Conservation (phyloP, 495 filamentous ascomycete genomes). For the Penicillium psychrofluorescens region DNA sequence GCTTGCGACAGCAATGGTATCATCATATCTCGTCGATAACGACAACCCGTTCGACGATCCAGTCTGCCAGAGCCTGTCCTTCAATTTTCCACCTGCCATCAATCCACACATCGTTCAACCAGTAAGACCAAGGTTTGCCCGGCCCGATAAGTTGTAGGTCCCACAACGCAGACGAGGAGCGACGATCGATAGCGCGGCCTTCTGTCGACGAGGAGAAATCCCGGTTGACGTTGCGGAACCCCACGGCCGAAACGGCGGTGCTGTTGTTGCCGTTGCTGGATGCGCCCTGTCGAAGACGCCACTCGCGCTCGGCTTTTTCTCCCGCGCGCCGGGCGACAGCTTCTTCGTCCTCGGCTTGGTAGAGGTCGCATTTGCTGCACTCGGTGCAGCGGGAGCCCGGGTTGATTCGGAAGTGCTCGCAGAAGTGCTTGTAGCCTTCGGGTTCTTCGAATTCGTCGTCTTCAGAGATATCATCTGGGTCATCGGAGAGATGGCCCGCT, state of each 20-base stretch:
- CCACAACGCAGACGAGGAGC: slow-evolving; percentile 5
- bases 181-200: slow-evolving; percentile 1
- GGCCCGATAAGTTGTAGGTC: slow-evolving; percentile 7
- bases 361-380: slow-evolving; percentile 86
- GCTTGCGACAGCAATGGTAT: not conserved
- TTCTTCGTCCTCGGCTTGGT: slow-evolving; percentile 80
- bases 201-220: slow-evolving; percentile 22
- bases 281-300: slow-evolving; percentile 60
- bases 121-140: slow-evolving; percentile 26
- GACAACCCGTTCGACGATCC: slow-evolving; percentile 34
- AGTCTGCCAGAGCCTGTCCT: slow-evolving; percentile 37
- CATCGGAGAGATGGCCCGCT: not conserved
- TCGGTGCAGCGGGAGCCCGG: slow-evolving; percentile 65
- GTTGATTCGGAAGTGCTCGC: slow-evolving; percentile 77
- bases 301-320: slow-evolving; percentile 72
- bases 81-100: slow-evolving; percentile 36
- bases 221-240: slow-evolving; percentile 25
- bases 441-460: slow-evolving; percentile 37
- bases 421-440: slow-evolving; percentile 85
- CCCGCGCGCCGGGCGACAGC: slow-evolving; percentile 65
- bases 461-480: slow-evolving; percentile 10
- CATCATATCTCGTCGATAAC: slow-evolving; percentile 29
- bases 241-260: slow-evolving; percentile 6
- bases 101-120: slow-evolving; percentile 31
- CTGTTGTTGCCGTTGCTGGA: slow-evolving; percentile 2